These are phyloP conservation scores for Citrullus amarus DNA, from an alignment of 306 rosid species.

Conservation along the genomic window DNA sequence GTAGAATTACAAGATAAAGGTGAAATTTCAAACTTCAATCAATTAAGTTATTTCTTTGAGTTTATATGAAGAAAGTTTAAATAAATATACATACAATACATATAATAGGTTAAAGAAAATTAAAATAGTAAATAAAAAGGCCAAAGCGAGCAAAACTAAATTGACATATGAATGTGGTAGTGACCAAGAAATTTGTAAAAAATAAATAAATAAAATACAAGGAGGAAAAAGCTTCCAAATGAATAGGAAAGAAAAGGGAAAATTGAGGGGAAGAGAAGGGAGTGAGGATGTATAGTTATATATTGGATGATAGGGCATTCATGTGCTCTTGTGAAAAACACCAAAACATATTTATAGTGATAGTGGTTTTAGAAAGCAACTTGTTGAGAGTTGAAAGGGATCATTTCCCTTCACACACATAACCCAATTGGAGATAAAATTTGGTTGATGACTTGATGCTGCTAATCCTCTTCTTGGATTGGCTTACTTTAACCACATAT, in stretches of 20 bases:
- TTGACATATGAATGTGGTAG: too few relatives aligned
- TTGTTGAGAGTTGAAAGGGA: neutral
- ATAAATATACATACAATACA: neutral
- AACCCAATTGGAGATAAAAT: neutral
- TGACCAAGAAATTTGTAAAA: too few relatives aligned
- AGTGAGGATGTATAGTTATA: neutral
- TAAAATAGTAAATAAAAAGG: neutral
- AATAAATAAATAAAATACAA: neutral
- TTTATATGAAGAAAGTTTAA: neutral
- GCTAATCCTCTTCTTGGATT: neutral
- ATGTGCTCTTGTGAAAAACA: neutral
- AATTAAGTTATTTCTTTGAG: neutral
- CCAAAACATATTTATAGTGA: slow-evolving; percentile 1
- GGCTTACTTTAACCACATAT: slow-evolving; percentile 5
- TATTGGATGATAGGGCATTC: neutral
- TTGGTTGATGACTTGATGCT: neutral
- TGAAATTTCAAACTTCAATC: too few relatives aligned
- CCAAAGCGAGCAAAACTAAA: too few relatives aligned
- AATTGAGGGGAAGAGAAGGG: neutral
- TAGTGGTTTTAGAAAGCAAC: neutral
- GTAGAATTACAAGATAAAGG: too few relatives aligned
- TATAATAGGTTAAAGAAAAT: neutral
- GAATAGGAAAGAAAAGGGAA: neutral
- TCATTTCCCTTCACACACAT: neutral
- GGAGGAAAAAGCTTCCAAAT: neutral